phyloP scores from a whole-genome alignment of 441 rosid species.

The Melastoma candidum region DNA sequence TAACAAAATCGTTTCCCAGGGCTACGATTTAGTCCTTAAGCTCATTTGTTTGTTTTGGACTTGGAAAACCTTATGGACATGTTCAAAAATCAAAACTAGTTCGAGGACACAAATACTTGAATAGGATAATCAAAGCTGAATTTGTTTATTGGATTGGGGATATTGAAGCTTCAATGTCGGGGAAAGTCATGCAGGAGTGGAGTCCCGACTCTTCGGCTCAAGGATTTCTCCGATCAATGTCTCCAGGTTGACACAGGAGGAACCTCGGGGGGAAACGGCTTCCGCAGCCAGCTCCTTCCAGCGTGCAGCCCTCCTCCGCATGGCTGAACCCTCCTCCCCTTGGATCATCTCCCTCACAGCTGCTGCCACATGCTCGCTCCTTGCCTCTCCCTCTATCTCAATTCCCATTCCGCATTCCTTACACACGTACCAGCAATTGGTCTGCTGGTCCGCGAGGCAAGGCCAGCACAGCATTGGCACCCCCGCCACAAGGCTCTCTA shows the following conservation, averaged over 20 bases:
- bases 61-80: no score
- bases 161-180: no score
- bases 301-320: not conserved
- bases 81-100: no score
- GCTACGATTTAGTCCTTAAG: no score
- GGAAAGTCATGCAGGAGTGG: no score
- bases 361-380: not conserved
- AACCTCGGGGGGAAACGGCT: conserved; percentile 1
- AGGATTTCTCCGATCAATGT: not conserved
- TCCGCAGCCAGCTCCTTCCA: conserved; percentile 8
- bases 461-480: conserved; percentile 9
- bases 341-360: conserved; percentile 7
- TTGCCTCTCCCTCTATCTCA: not conserved
- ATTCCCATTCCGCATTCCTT: not conserved
- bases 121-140: no score
- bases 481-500: not conserved
- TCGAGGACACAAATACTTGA: no score
- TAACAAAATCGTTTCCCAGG: no score
- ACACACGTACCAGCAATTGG: not conserved
- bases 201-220: no score
- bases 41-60: no score
- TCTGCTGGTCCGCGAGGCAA: not conserved
- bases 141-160: no score
- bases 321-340: conserved; percentile 4
- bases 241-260: conserved; percentile 4